Conservation (phyloP, 139 green algal species). For the Chlorella sp. region DNA sequence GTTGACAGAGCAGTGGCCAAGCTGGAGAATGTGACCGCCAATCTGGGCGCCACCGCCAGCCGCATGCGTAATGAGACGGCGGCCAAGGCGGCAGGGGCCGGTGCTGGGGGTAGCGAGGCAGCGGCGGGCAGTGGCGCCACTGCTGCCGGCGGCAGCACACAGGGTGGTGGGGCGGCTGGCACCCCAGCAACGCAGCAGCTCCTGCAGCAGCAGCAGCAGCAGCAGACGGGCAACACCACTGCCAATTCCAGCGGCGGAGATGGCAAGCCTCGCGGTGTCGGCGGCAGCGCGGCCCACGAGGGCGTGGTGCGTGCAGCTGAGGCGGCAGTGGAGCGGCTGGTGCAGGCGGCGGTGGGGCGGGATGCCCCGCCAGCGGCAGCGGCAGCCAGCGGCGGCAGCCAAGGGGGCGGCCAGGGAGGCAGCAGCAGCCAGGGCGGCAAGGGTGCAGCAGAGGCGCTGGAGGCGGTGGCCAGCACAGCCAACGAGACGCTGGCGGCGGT, state of each 20-base stretch:
- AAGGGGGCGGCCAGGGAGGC: background rate
- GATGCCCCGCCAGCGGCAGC: background rate
- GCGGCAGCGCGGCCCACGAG: background rate
- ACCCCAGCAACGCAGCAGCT: background rate
- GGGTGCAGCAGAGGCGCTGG: constrained; percentile 13
- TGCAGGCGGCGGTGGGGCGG: background rate
- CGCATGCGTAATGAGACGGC: constrained; percentile 39
- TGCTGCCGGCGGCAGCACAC: background rate
- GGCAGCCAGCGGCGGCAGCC: background rate
- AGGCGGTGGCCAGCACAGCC: background rate
- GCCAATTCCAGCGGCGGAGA: background rate
- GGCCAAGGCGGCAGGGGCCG: background rate
- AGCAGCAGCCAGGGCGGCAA: background rate
- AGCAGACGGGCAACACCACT: background rate
- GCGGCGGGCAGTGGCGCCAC: background rate
- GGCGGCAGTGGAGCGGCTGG: constrained; percentile 22
- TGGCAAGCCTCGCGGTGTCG: background rate
- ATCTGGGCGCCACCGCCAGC: constrained; percentile 32
- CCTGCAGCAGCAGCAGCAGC: constrained; percentile 3
- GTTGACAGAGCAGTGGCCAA: constrained; percentile 33
- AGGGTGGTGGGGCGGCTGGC: background rate
- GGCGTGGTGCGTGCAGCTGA: constrained; percentile 1
- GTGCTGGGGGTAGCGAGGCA: background rate
- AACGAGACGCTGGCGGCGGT: constrained; percentile 27
- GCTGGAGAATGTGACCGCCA: constrained; percentile 33